phyloP scores from a whole-genome alignment of 192 early-diverging fungal species.

The Geranomyces variabilis region DNA sequence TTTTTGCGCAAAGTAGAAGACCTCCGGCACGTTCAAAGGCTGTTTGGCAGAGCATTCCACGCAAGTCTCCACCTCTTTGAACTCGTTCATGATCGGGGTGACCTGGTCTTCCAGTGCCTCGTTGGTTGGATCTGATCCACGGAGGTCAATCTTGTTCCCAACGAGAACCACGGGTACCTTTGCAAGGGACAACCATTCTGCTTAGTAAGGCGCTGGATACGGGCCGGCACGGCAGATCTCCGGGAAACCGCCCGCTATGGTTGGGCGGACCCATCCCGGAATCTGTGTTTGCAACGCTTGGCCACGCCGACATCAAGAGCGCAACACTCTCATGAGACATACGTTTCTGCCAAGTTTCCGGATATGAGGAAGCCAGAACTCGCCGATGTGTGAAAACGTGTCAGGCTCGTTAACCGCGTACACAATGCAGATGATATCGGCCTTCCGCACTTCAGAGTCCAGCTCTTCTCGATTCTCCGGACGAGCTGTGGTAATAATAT shows the following conservation, averaged over 20 bases:
- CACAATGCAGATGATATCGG: conserved; percentile 97
- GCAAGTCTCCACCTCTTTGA: conserved; percentile 99
- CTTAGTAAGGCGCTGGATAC: too few species aligned
- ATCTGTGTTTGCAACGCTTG: too few species aligned
- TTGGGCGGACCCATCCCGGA: too few species aligned
- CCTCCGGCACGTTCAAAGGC: conserved; percentile 93
- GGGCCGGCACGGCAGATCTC: too few species aligned
- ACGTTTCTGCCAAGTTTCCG: conserved; percentile 90
- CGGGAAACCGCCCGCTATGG: too few species aligned
- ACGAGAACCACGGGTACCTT: conserved; percentile 91
- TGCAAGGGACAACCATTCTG: not conserved
- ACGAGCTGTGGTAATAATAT: conserved; percentile 60
- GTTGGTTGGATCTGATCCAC: conserved; percentile 78
- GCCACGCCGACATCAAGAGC: too few species aligned
- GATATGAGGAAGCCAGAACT: conserved; percentile 94
- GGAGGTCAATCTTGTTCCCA: conserved; percentile 88
- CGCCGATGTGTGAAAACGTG: conserved; percentile 82
- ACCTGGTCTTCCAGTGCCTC: conserved; percentile 91
- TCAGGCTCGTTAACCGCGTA: conserved; percentile 87
- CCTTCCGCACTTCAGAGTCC: conserved; percentile 92
- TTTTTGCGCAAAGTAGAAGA: conserved; percentile 99
- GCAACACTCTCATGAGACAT: too few species aligned
- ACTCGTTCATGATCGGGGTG: conserved; percentile 98
- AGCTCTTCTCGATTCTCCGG: conserved; percentile 87
- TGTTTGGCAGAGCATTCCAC: conserved; percentile 98